Evolutionary conservation across 768 basidiomycete species (phyloP), one percentile per base, ranked within the genome.

Genomic region (Pleurotus eryngii): DNA sequence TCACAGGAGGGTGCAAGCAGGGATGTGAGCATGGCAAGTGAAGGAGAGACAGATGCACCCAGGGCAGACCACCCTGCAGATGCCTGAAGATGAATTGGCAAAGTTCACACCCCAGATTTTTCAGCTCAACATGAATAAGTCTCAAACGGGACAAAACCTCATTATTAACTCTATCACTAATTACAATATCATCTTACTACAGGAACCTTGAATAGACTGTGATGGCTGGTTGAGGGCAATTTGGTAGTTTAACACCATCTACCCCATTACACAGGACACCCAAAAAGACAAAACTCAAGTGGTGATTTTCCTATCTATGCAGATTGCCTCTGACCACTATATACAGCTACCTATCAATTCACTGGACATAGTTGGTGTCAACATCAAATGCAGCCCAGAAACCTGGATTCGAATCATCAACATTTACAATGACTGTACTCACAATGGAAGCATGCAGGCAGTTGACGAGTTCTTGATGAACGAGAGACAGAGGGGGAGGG

Each of bases 181-280:
- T 0, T 65, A 57, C 26, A 67, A 73, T 58, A 60, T 74, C 1
- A 49, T 66, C 0, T 46, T 62, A 1, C 35, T 73, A 2, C 72
- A 74, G 56, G 73, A 74, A 62, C 73, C 72, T 0, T 57, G 65
- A 46, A 57, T 72, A 4, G 64, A 71, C 54, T 47, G 27, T 3
- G 20, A 39, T 0, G 56, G 57, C 0, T n/a, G 49, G 8, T 59
- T 70, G 0, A 42, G 62, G 1, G 59, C 60, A 8, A 59, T 49
- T 2, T 20, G 20, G 0, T 15, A 56, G 7, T 73, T 63, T 60
- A 22, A 42, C 0, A 18, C 59, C 0, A 46, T 71, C 14, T 72
- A 72, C 63, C 72, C 72, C 0, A 11, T 63, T 0, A 5, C 17
- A 0, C 70, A 68, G 55, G 2, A 17, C 1, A 11, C 15, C 18